Evolutionary conservation across 495 filamentous ascomycete species (phyloP).

Genomic region (Podospora sp.): DNA sequence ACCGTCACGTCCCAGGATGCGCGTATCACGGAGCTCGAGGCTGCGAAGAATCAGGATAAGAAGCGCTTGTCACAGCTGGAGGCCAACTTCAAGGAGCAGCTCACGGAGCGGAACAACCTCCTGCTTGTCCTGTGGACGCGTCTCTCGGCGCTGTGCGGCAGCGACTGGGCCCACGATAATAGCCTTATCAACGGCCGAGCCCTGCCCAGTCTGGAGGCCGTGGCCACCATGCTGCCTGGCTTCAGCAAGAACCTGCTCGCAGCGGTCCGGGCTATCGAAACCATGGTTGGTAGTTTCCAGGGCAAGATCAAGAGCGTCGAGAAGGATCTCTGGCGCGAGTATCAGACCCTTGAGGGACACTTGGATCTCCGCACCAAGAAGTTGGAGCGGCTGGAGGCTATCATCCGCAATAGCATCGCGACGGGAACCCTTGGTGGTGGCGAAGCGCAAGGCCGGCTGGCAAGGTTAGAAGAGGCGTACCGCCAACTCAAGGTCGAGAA

Average conservation of each 20-base stretch:
- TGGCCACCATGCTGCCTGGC: slow-evolving; percentile 75
- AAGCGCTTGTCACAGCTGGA: slow-evolving; percentile 75
- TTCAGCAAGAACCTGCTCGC: slow-evolving; percentile 87
- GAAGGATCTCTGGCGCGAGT: slow-evolving; percentile 85
- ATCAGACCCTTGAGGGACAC: slow-evolving; percentile 79
- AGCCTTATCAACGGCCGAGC: slow-evolving; percentile 83
- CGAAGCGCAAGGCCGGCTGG: slow-evolving; percentile 59
- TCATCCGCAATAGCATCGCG: slow-evolving; percentile 60
- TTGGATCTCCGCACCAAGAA: slow-evolving; percentile 79
- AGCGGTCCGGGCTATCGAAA: slow-evolving; percentile 86
- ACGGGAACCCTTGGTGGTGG: slow-evolving; percentile 41
- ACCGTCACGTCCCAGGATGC: slow-evolving; percentile 82
- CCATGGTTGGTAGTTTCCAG: slow-evolving; percentile 78
- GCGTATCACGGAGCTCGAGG: slow-evolving; percentile 82
- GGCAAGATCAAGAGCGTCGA: slow-evolving; percentile 79
- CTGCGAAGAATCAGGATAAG: slow-evolving; percentile 68
- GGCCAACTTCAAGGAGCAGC: slow-evolving; percentile 77
- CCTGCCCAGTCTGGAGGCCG: slow-evolving; percentile 76
- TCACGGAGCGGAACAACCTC: slow-evolving; percentile 85
- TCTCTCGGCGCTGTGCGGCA: slow-evolving; percentile 80
- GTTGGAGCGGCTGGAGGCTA: slow-evolving; percentile 82
- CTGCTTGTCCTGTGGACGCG: slow-evolving; percentile 86
- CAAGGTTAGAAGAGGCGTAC: slow-evolving; percentile 76
- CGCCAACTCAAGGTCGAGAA: slow-evolving; percentile 83
- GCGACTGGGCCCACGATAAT: slow-evolving; percentile 90